Evolutionary conservation across 352 stramenopile species (phyloP).

Genomic region (Phytophthora chlamydospora): DNA sequence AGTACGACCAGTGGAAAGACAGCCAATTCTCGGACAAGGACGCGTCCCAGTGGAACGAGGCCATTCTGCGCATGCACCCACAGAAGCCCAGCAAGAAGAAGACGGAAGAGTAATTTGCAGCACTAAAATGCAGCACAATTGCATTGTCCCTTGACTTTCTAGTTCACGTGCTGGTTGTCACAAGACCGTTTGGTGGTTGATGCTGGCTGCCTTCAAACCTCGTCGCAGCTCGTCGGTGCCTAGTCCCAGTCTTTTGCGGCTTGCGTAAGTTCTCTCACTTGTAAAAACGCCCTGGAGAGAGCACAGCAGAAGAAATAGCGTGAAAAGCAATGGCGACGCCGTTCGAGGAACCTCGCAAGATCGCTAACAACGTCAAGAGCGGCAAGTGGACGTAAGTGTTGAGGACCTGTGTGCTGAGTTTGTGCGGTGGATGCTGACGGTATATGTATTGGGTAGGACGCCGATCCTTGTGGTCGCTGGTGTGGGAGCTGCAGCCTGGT

Average conservation of each 20-base stretch:
- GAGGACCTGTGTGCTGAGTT: too few species aligned
- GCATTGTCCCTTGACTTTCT: too few species aligned
- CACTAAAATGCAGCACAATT: background rate
- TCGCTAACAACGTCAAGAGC: constrained; percentile 35
- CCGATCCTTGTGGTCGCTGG: constrained; percentile 35
- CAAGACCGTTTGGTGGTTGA: background rate
- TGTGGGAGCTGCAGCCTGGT: constrained; percentile 37
- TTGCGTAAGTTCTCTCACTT: background rate
- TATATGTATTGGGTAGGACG: constrained; percentile 10
- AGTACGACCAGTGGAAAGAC: constrained; percentile 64
- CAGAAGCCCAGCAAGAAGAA: constrained; percentile 35
- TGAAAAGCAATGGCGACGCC: constrained; percentile 22
- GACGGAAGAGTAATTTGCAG: background rate
- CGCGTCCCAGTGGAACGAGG: constrained; percentile 57
- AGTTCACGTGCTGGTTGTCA: background rate
- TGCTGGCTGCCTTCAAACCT: too few species aligned
- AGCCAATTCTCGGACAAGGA: constrained; percentile 60
- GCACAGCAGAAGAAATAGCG: too few species aligned
- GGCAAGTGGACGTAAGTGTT: constrained; percentile 37
- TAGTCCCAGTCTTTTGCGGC: too few species aligned
- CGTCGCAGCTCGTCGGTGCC: too few species aligned
- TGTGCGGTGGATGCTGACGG: too few species aligned
- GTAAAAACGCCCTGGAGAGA: constrained; percentile 4
- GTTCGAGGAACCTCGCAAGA: constrained; percentile 35
- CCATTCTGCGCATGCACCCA: constrained; percentile 55